Conservation (phyloP, 2,329 filamentous ascomycete species). For the Penicillium nordicum region DNA sequence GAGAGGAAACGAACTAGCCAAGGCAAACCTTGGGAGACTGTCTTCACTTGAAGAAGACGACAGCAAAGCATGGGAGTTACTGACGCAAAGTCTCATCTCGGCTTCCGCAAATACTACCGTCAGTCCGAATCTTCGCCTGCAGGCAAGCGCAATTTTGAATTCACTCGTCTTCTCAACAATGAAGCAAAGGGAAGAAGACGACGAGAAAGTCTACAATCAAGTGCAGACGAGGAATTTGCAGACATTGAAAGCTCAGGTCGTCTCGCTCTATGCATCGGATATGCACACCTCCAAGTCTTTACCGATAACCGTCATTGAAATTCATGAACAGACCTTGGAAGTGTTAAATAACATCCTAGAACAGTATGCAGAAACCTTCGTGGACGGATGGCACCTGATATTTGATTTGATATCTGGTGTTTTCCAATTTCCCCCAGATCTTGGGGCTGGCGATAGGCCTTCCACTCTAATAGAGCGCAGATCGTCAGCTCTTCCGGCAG, state of each 20-base stretch:
- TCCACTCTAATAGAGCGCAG: conserved; percentile 16
- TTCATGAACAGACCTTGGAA: conserved; percentile 76
- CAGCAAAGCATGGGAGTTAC: conserved; percentile 70
- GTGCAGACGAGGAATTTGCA: conserved; percentile 71
- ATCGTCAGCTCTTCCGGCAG: conserved; percentile 41
- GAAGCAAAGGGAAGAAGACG: conserved; percentile 36
- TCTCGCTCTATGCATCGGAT: conserved; percentile 55
- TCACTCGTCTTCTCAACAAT: conserved; percentile 44
- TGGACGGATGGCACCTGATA: conserved; percentile 78
- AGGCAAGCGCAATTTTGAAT: conserved; percentile 62
- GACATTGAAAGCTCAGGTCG: conserved; percentile 61
- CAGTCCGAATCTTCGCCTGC: conserved; percentile 39
- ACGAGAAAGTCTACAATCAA: conserved; percentile 50
- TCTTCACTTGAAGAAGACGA: conserved; percentile 60
- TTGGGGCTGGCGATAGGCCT: conserved; percentile 28
- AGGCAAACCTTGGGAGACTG: conserved; percentile 72
- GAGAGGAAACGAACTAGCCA: conserved; percentile 69
- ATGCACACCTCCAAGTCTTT: conserved; percentile 55
- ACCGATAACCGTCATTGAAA: conserved; percentile 67
- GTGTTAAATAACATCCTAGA: conserved; percentile 79
- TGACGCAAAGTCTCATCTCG: conserved; percentile 56
- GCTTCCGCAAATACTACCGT: conserved; percentile 42
- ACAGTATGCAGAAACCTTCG: conserved; percentile 78
- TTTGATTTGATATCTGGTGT: conserved; percentile 83
- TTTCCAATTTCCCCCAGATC: conserved; percentile 54